Conservation (phyloP, 345 rosid genomes). For the Psidium friedrichsthalianum region DNA sequence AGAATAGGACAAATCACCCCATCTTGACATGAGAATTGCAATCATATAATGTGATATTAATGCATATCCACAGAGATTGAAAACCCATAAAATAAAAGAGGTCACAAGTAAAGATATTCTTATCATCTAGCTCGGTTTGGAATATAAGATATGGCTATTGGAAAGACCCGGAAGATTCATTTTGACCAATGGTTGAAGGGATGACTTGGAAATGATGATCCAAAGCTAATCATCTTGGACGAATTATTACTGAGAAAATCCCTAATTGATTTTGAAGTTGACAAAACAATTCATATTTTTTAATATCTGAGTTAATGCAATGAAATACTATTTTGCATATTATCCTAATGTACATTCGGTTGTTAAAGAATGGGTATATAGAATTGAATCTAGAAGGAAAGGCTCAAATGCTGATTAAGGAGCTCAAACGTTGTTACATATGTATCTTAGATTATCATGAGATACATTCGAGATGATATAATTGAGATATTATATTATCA, state of each 20-base stretch:
- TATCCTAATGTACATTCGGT: too few relatives aligned
- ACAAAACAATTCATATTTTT: too few relatives aligned
- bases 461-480: too few relatives aligned
- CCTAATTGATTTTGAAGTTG: too few relatives aligned
- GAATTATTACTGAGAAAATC: not conserved
- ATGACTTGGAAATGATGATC: not conserved
- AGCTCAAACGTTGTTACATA: too few relatives aligned
- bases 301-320: too few relatives aligned
- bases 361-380: too few relatives aligned
- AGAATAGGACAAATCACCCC: not conserved
- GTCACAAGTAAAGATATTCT: not conserved
- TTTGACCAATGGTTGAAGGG: not conserved
- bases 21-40: not conserved
- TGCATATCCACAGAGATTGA: not conserved
- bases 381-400: too few relatives aligned
- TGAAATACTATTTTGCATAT: too few relatives aligned
- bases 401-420: too few relatives aligned
- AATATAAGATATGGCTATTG: not conserved
- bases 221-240: not conserved
- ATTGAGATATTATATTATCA: too few relatives aligned
- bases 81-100: not conserved
- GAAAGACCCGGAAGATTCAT: not conserved
- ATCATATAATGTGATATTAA: not conserved
- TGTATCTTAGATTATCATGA: too few relatives aligned
- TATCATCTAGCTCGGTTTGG: not conserved